A percentile compares a stretch with the other conserved stretches of the same genome.
Evolutionary conservation across 768 basidiomycete species (phyloP).

Genomic region (Lactarius quietus): DNA sequence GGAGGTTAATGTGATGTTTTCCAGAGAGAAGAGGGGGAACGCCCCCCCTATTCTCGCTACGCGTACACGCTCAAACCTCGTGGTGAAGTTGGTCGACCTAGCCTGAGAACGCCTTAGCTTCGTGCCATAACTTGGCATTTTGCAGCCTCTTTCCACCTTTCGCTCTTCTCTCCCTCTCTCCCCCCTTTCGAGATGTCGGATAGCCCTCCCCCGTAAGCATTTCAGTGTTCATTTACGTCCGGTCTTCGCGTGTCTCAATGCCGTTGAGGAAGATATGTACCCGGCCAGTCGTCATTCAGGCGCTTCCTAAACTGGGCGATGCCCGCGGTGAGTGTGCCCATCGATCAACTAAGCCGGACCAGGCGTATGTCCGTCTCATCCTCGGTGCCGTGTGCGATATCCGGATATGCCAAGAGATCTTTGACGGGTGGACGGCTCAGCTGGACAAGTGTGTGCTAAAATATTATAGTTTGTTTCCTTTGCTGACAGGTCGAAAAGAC

Average conservation of each 20-base stretch:
- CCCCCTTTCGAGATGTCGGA: constrained; percentile 8
- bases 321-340: constrained; percentile 4
- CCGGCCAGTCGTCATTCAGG: constrained; percentile 3
- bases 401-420: constrained; percentile 16
- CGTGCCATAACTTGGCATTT: neutral
- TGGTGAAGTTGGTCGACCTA: neutral
- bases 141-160: neutral
- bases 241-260: constrained; percentile 1
- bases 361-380: constrained; percentile 1
- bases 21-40: neutral
- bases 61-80: constrained; percentile 2
- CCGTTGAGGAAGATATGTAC: constrained; percentile 12
- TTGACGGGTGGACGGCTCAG: constrained; percentile 13
- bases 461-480: neutral
- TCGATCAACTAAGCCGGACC: constrained; percentile 5
- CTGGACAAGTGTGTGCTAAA: constrained; percentile 10
- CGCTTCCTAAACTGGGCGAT: constrained; percentile 12
- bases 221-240: neutral
- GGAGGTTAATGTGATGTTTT: neutral
- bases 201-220: constrained; percentile 17
- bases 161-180: neutral
- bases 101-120: neutral
- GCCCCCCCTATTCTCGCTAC: constrained; percentile 7
- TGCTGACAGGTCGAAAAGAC: neutral
- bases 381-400: constrained; percentile 12